Conservation (phyloP, 2,329 filamentous ascomycete species). For the Karstenula rhodostoma region DNA sequence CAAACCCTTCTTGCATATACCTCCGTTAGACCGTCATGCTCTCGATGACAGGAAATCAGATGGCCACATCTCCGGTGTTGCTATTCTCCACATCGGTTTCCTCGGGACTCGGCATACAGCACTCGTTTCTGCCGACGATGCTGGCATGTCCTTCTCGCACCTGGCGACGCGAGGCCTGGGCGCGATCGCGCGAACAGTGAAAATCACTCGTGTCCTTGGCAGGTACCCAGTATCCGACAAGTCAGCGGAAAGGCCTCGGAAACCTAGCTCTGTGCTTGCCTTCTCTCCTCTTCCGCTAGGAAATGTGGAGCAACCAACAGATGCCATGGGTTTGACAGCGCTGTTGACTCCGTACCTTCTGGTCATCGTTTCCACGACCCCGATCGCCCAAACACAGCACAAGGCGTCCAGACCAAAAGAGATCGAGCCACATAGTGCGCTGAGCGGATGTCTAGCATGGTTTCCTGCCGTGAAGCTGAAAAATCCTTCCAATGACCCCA, state of each 20-base stretch:
- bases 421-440: conserved; percentile 83
- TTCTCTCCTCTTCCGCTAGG: conserved; percentile 91
- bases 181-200: conserved; percentile 82
- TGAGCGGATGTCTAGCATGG: conserved; percentile 96
- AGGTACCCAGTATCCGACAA: conserved; percentile 79
- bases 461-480: conserved; percentile 96
- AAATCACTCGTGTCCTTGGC: conserved; percentile 88
- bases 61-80: conserved; percentile 80
- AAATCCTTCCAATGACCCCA: conserved; percentile 70
- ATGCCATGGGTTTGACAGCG: conserved; percentile 88
- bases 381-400: conserved; percentile 93
- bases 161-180: conserved; percentile 91
- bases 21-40: conserved; percentile 73
- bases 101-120: conserved; percentile 92
- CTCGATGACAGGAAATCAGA: conserved; percentile 73
- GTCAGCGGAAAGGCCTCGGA: conserved; percentile 72
- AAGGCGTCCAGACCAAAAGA: conserved; percentile 93
- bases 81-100: conserved; percentile 92
- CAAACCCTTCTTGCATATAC: conserved; percentile 86
- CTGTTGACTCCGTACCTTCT: conserved; percentile 95
- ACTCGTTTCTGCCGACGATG: conserved; percentile 91
- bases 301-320: conserved; percentile 90
- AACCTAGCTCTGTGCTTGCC: conserved; percentile 92
- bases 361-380: conserved; percentile 96
- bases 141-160: conserved; percentile 98